Conservation (phyloP, 805 yeast species). For the Candida suzukii region DNA sequence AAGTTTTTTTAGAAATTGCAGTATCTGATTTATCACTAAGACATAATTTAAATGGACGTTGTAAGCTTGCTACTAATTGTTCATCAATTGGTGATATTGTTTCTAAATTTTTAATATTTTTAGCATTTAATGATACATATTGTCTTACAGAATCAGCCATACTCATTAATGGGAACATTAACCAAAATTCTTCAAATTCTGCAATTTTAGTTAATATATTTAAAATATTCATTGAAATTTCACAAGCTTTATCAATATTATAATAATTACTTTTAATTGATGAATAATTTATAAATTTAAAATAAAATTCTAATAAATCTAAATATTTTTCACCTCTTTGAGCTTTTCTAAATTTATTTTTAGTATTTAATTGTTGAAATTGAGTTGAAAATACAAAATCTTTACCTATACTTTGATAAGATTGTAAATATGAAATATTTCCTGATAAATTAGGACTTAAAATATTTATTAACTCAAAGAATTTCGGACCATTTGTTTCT, state of each 20-base stretch:
- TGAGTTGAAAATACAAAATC: too few relatives aligned
- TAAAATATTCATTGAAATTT: constrained; percentile 7
- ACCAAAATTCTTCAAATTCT: constrained; percentile 13
- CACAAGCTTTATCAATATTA: constrained; percentile 12
- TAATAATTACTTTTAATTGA: constrained; percentile 8
- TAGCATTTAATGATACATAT: background rate
- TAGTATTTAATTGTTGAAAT: too few relatives aligned
- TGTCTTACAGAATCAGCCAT: constrained; percentile 13
- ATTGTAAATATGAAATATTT: too few relatives aligned
- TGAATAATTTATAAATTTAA: background rate
- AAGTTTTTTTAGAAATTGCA: constrained; percentile 44
- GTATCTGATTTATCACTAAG: constrained; percentile 70
- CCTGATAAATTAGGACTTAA: too few relatives aligned
- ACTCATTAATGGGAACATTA: constrained; percentile 12
- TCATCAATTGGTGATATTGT: constrained; percentile 15
- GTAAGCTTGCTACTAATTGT: constrained; percentile 33
- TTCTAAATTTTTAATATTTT: background rate
- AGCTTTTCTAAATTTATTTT: too few relatives aligned
- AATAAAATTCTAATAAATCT: background rate
- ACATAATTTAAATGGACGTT: constrained; percentile 69
- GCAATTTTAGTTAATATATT: constrained; percentile 8
- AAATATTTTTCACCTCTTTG: background rate
- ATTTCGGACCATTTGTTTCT: constrained; percentile 6
- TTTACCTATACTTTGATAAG: too few relatives aligned
- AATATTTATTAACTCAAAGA: constrained; percentile 8